Base-by-base conservation (phyloP, 2,329 filamentous ascomycete genomes). In the Myriosclerotinia duriaeana region DNA sequence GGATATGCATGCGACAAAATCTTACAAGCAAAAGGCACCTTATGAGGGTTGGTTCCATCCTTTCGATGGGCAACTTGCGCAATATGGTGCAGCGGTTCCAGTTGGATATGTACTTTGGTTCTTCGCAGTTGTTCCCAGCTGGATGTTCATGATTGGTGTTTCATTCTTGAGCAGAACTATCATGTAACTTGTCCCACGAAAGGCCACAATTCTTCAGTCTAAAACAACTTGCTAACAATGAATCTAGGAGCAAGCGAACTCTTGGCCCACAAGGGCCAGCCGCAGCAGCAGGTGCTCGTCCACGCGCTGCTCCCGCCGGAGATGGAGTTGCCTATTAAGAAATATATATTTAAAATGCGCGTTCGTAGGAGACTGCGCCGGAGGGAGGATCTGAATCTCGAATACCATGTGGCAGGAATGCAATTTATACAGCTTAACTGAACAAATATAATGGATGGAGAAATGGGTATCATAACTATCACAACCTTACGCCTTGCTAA, bases 111-210 rank as follows among this genome's bases (percentile, higher is more conserved):
- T 84, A 62, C 81, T 92, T 72, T 92, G 86, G 85, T 82, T 81
- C 71, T 86, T 90, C 74, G 82, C 84, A 73, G 79, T 89, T 59
- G 78, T 92, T 67, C 85, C 90, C 67, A 87, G 88, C 81, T 94
- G 91, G 91, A 79, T 86, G 65, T 87, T 92, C 75, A 93, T 94
- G 91, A 83, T 94, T 72, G 76, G 85, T 59, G 83, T 94, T 72
- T 91, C 88, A 64, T 87, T 93, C 76, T 74, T 89, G 70, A 92
- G 87, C 82, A 84, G 90, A 76, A 85, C 82, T 67, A 84, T 93
- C 78, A 92, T 93, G 91, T 92, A 80, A 84, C 89, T 83, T 56
- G 12, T 17, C 26, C 14, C 40, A 11, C 48, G n/a, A 9, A 15
- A 17, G 15, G 14, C 40, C 11, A n/a, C n/a, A 12, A 36, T 42